Base-by-base conservation (phyloP, 768 basidiomycete species). In the Termitomyces sp. region DNA sequence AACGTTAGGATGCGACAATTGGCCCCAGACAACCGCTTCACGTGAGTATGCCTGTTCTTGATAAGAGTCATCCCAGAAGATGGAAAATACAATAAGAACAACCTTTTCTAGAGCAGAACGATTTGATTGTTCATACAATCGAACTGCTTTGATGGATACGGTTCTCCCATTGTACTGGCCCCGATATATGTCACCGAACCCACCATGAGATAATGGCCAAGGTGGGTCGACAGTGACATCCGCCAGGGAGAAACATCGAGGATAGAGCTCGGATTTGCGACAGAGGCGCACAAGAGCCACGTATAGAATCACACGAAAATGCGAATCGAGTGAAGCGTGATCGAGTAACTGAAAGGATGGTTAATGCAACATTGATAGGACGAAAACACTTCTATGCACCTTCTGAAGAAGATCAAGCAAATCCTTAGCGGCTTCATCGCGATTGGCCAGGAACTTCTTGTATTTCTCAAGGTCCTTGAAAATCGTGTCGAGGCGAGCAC, bases 121-220 rank as follows among this genome's bases (percentile, higher is more conserved):
- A n/a, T 58, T 51, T 11, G 63, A 38, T 63, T 9, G 24, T 63
- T 54, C 62, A 32, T 66, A 65, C 41, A 66, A 48, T 35, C 58
- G 65, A 20, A 71, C 51, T 4, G 66, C 52, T 55, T 70, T 72
- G 28, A 70, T 18, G 49, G 67, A 69, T 10, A 72, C 67, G 1
- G 51, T 28, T 22, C 61, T 59, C 2, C 57, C 63, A 3, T 51
- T 55, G 38, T 64, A 59, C 5, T 45, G n/a, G 1, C 66, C 67
- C 61, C 60, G 64, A 59, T 67, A 66, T 6, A 72, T 62, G 22
- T 70, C 71, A 16, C 67, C 65, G 44, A 69, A 72, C 14, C 62
- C 60, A 5, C 71, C 71, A 3, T 51, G 52, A 5, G 62, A 52
- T 4, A 59, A 54, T 4, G 61, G 54, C 9, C 46, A 46, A 0